phyloP scores from a whole-genome alignment of 331 rosid genomes.

The Ulmus americana region DNA sequence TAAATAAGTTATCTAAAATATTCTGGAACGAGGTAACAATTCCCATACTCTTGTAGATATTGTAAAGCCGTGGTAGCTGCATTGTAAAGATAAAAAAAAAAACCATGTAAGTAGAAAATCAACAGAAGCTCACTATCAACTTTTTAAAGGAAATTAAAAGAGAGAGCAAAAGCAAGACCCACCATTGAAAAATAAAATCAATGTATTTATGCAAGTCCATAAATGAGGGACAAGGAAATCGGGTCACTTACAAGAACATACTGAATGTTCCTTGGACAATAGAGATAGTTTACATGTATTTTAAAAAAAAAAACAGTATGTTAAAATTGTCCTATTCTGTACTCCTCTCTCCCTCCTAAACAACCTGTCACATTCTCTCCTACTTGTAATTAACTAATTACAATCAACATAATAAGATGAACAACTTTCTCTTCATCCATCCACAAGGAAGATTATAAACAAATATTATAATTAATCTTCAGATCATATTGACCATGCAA shows the following conservation, averaged over 20 bases:
- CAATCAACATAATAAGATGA: not conserved
- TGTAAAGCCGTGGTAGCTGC: conserved; percentile 77
- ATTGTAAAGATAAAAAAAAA: conserved; percentile 15
- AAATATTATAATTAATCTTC: not conserved
- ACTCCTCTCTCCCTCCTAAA: not conserved
- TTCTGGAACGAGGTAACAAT: conserved; percentile 74
- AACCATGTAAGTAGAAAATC: conserved; percentile 4
- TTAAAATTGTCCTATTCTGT: not conserved
- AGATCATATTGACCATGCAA: not conserved
- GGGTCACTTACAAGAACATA: conserved; percentile 1
- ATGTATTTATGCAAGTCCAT: not conserved
- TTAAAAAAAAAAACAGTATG: not conserved
- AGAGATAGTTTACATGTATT: not conserved
- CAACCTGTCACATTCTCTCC: not conserved
- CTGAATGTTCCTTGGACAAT: not conserved
- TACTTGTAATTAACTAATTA: not conserved
- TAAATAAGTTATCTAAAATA: conserved; percentile 71
- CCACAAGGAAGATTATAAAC: not conserved
- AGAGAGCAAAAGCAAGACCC: not conserved
- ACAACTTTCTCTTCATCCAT: not conserved
- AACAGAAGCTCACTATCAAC: not conserved
- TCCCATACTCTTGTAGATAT: conserved; percentile 75
- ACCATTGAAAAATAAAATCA: not conserved
- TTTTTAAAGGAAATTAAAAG: no score
- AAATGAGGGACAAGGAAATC: conserved; percentile 6